Conservation (phyloP, 306 rosid species). For the Quercus aquifolioides region DNA sequence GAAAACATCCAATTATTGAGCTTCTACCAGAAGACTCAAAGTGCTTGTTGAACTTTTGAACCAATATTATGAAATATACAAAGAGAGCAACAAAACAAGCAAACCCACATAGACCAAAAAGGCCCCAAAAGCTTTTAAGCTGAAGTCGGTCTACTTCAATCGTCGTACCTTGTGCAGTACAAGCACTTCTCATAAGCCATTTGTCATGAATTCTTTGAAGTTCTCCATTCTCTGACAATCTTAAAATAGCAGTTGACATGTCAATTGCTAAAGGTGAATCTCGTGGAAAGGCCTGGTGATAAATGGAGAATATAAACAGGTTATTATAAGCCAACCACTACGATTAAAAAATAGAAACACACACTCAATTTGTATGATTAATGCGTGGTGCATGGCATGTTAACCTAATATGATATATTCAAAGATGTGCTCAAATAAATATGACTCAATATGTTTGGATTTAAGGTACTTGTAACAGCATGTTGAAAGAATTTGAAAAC, state of each 20-base stretch:
- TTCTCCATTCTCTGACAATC: conserved; percentile 71
- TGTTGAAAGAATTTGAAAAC: too few relatives aligned
- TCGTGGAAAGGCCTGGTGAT: conserved; percentile 67
- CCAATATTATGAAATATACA: conserved; percentile 36
- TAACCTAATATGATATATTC: too few relatives aligned
- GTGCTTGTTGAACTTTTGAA: conserved; percentile 52
- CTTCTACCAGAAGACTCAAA: not conserved
- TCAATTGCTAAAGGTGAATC: conserved; percentile 88
- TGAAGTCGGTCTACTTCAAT: conserved; percentile 67
- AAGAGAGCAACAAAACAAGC: conserved; percentile 62
- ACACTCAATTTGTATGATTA: too few relatives aligned
- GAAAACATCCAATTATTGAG: conserved; percentile 34
- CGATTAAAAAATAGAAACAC: too few relatives aligned
- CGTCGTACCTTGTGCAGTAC: conserved; percentile 59
- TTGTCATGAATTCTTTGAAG: conserved; percentile 89
- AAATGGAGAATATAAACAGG: conserved; percentile 8
- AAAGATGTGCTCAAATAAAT: too few relatives aligned
- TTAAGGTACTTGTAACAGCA: too few relatives aligned
- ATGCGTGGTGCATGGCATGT: too few relatives aligned
- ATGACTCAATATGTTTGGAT: too few relatives aligned
- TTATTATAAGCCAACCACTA: not conserved
- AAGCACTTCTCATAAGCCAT: conserved; percentile 72
- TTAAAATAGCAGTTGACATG: conserved; percentile 71
- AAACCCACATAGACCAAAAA: conserved; percentile 59
- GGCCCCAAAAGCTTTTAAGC: conserved; percentile 80